Conservation (phyloP, 1,284 basidiomycete species). For the Ustilago nuda region DNA sequence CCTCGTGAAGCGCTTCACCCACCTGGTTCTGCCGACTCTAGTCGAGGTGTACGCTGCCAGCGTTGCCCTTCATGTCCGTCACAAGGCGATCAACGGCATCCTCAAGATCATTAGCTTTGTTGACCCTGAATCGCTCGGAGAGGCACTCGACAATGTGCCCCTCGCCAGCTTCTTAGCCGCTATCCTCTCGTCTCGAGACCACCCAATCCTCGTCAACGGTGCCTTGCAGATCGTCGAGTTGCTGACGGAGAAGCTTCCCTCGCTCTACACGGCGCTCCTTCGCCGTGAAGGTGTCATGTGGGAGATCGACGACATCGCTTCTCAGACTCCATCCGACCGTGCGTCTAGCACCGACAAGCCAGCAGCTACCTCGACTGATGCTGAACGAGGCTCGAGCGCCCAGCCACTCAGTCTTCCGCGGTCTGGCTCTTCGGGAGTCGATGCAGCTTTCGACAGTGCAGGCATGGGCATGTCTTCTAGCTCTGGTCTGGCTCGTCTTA, state of each 20-base stretch:
- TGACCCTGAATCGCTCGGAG: conserved; percentile 53
- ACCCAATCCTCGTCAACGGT: conserved; percentile 49
- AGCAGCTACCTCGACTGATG: conserved; percentile 79
- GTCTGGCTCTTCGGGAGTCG: conserved; percentile 9
- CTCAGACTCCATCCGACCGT: conserved; percentile 72
- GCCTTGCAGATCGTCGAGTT: conserved; percentile 69
- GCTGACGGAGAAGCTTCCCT: conserved; percentile 59
- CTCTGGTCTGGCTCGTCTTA: conserved; percentile 40
- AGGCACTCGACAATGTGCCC: conserved; percentile 60
- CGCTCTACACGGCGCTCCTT: conserved; percentile 58
- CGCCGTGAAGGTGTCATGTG: conserved; percentile 65
- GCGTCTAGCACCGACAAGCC: conserved; percentile 79
- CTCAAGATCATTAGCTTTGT: conserved; percentile 66
- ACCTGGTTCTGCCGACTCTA: conserved; percentile 64
- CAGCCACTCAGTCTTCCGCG: conserved; percentile 32
- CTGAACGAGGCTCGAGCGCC: conserved; percentile 70
- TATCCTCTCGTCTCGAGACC: conserved; percentile 62
- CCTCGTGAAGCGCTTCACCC: conserved; percentile 62
- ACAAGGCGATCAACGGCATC: conserved; percentile 60
- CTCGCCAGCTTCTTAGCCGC: conserved; percentile 65
- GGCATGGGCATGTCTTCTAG: conserved; percentile 23
- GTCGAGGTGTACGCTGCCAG: conserved; percentile 67
- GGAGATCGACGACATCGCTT: conserved; percentile 65
- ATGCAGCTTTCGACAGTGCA: conserved; percentile 17
- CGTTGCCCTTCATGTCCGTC: conserved; percentile 57